Evolutionary conservation across 2,329 filamentous ascomycete genomes (phyloP), one percentile per base, ranked within the genome.

Genomic region (Fusarium pseudograminearum): DNA sequence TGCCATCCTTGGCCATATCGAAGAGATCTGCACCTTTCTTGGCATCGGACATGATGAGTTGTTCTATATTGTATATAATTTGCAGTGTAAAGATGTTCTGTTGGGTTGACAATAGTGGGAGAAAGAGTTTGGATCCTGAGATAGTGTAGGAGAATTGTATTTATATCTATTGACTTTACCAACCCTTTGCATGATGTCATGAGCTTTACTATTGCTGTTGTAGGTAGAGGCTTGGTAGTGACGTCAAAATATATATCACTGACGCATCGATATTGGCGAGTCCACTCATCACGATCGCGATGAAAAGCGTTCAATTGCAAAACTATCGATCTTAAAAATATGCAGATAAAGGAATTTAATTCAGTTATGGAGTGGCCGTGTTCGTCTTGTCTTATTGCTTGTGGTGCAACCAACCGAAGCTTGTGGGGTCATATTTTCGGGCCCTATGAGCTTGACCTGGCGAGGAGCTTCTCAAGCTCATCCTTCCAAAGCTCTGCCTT

Each of bases 1-100:
- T 68, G 15, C 65, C 65, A n/a, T 68, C 59, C 5, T 68, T 68
- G 54, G 64, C 65, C 59, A 68, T 68, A 5, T 68, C 34, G 5
- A 68, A 65, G 38, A 68, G 65, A 28, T 68, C 64, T 10, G 59
- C 59, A 28, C 65, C 65, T 65, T 68, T 28, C 22, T 68, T 68
- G 3, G 65, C 16, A 44, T 48, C 20, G 16, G 65, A 65, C 65
- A 68, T 68, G 14, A 11, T 22, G 2, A 4, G 2, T 16, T 31
- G 3, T 0, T 4, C 5, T 22, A 2, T 15, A 11, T 26, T 10
- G 7, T 3, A 11, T 26, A 9, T 26, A 3, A 7, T 22, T 31
- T 9, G 1, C 3, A 16, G 1, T 24, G 4, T 3, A 5, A 0
- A 12, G 16, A 8, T 15, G 4, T 2, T 12, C 30, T 26, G 0